Percentiles rank a stretch among this genome's conserved stretches.
These are phyloP conservation scores for Monosporascus sp. DNA, from an alignment of 2,329 filamentous ascomycete genomes.

Conservation along the genomic window DNA sequence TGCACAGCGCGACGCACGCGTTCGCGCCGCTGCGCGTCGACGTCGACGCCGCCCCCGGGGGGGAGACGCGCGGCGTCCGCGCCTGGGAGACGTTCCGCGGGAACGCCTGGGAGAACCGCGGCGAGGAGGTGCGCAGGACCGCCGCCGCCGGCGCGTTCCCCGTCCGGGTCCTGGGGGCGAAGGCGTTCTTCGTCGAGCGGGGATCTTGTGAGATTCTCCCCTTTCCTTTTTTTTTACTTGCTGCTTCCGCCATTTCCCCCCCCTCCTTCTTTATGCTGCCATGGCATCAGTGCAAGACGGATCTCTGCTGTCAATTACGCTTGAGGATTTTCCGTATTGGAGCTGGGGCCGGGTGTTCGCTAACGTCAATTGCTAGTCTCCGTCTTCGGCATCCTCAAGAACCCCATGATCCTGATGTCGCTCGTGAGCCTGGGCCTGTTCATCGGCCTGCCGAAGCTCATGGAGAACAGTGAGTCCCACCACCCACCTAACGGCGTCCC, in stretches of 20 bases:
- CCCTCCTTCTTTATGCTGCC: neutral
- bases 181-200: constrained; percentile 74
- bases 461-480: constrained; percentile 79
- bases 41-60: constrained; percentile 34
- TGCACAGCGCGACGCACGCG: constrained; percentile 67
- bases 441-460: constrained; percentile 87
- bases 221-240: neutral
- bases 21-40: constrained; percentile 83
- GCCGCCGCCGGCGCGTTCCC: constrained; percentile 44
- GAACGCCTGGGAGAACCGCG: constrained; percentile 85
- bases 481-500: neutral
- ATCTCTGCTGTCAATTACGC: neutral
- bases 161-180: constrained; percentile 55
- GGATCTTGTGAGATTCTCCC: constrained; percentile 59
- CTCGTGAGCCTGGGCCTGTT: constrained; percentile 77
- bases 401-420: constrained; percentile 93
- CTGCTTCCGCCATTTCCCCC: neutral
- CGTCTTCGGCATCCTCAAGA: constrained; percentile 78
- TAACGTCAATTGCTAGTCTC: constrained; percentile 51
- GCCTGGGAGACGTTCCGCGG: constrained; percentile 84
- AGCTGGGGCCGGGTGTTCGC: neutral
- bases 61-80: constrained; percentile 38
- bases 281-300: neutral
- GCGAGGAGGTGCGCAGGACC: constrained; percentile 52
- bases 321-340: neutral